Percentiles rank a stretch among this genome's conserved stretches.
These are phyloP conservation scores for Gaeumannomyces sp. DNA, from an alignment of 2,329 filamentous ascomycete species.

Conservation along the genomic window DNA sequence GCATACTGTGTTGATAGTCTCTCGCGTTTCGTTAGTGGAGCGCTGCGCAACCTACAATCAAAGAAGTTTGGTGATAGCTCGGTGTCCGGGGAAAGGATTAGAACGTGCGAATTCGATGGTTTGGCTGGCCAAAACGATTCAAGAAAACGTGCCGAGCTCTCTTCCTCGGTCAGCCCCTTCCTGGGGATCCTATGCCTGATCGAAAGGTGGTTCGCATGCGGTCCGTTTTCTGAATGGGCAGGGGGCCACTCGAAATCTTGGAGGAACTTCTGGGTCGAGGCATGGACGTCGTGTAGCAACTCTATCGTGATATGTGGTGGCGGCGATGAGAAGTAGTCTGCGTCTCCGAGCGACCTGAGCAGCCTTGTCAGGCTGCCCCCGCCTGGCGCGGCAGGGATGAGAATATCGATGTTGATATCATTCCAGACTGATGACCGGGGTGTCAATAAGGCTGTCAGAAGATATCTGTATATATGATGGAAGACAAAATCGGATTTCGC, in stretches of 20 bases:
- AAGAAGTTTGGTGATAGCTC: constrained; percentile 78
- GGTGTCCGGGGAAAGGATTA: constrained; percentile 76
- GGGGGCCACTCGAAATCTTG: constrained; percentile 64
- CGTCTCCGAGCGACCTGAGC: constrained; percentile 65
- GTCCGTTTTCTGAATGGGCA: constrained; percentile 28
- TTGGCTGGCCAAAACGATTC: constrained; percentile 81
- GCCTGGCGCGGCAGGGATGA: constrained; percentile 67
- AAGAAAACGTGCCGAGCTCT: constrained; percentile 68
- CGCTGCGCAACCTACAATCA: constrained; percentile 50
- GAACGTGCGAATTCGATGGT: constrained; percentile 60
- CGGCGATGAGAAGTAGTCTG: constrained; percentile 67
- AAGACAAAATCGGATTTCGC: too few relatives aligned
- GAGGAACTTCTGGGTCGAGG: constrained; percentile 56
- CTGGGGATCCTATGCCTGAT: constrained; percentile 68
- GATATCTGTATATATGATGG: not conserved
- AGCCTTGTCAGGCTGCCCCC: constrained; percentile 71
- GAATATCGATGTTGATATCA: constrained; percentile 68
- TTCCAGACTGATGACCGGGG: constrained; percentile 60
- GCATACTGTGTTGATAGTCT: not conserved
- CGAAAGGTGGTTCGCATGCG: constrained; percentile 47
- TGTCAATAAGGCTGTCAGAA: not conserved
- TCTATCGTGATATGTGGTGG: constrained; percentile 78
- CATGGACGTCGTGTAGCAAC: constrained; percentile 65
- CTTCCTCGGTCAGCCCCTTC: constrained; percentile 54
- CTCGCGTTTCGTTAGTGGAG: not conserved